Conservation (phyloP, 129 eudicot genomes). For the Arctium minus region DNA sequence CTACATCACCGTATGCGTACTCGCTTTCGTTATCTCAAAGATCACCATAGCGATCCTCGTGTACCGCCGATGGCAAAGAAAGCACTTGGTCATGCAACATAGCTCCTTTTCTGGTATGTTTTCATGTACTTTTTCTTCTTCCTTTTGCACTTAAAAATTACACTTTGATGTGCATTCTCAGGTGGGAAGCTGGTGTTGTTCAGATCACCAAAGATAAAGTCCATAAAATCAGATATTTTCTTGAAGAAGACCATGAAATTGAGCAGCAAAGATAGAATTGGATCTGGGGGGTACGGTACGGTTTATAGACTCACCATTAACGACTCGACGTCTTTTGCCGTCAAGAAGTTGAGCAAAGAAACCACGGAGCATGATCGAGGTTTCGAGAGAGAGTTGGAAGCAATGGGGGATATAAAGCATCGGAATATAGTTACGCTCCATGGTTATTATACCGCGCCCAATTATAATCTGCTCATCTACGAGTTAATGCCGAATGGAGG, state of each 20-base stretch:
- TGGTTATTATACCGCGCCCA: constrained; percentile 80
- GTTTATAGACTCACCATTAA: constrained; percentile 65
- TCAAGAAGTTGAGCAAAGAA: constrained; percentile 69
- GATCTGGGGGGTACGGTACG: constrained; percentile 87
- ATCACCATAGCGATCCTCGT: constrained; percentile 65
- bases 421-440: constrained; percentile 70
- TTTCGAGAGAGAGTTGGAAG: constrained; percentile 89
- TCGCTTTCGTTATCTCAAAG: constrained; percentile 72
- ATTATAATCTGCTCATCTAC: constrained; percentile 76
- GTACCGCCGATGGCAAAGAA: constrained; percentile 74
- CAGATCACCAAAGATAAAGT: constrained; percentile 53
- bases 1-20: constrained; percentile 61
- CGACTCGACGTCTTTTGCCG: constrained; percentile 58
- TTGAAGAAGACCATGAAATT: constrained; percentile 71
- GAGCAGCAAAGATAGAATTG: constrained; percentile 81
- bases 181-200: constrained; percentile 91
- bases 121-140: neutral
- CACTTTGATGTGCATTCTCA: constrained; percentile 23
- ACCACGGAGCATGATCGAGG: constrained; percentile 81
- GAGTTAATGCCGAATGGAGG: constrained; percentile 96
- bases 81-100: constrained; percentile 63
- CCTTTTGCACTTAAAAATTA: neutral
- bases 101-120: constrained; percentile 40
- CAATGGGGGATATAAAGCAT: constrained; percentile 95
- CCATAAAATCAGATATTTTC: constrained; percentile 56